These are phyloP conservation scores for Sarcomyxa edulis DNA, from an alignment of 768 basidiomycete species.

Conservation along the genomic window DNA sequence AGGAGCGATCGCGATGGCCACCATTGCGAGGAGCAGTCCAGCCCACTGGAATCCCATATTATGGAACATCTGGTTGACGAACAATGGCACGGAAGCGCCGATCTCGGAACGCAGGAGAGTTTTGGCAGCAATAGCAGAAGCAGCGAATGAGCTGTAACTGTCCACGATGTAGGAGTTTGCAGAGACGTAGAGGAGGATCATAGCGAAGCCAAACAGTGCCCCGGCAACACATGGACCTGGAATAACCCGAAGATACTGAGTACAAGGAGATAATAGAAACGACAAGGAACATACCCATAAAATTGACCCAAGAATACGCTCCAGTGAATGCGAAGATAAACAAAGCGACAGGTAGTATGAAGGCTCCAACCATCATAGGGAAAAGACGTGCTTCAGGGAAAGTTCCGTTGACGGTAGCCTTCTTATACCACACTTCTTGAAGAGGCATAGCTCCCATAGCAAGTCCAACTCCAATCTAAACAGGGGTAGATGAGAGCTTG, in stretches of 20 bases:
- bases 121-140: slow-evolving; percentile 40
- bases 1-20: slow-evolving; percentile 26
- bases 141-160: slow-evolving; percentile 34
- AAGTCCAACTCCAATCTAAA: slow-evolving; percentile 29
- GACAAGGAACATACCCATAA: slow-evolving; percentile 23
- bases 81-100: slow-evolving; percentile 33
- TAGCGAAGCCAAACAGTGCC: slow-evolving; percentile 32
- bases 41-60: slow-evolving; percentile 35
- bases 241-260: background rate
- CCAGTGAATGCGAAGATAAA: slow-evolving; percentile 43
- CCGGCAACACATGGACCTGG: slow-evolving; percentile 29
- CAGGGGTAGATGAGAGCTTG: background rate
- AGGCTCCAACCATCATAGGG: slow-evolving; percentile 34
- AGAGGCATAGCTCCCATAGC: slow-evolving; percentile 25
- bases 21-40: slow-evolving; percentile 28
- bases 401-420: slow-evolving; percentile 25
- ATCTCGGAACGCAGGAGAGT: slow-evolving; percentile 32
- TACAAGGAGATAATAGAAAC: background rate
- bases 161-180: slow-evolving; percentile 42
- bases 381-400: slow-evolving; percentile 40
- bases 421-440: slow-evolving; percentile 28
- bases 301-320: slow-evolving; percentile 32
- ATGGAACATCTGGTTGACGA: slow-evolving; percentile 36
- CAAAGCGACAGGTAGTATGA: slow-evolving; percentile 32
- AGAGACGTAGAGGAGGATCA: slow-evolving; percentile 38